phyloP scores from a whole-genome alignment of 192 early-diverging fungal genomes.

The Lunasporangiospora selenospora region DNA sequence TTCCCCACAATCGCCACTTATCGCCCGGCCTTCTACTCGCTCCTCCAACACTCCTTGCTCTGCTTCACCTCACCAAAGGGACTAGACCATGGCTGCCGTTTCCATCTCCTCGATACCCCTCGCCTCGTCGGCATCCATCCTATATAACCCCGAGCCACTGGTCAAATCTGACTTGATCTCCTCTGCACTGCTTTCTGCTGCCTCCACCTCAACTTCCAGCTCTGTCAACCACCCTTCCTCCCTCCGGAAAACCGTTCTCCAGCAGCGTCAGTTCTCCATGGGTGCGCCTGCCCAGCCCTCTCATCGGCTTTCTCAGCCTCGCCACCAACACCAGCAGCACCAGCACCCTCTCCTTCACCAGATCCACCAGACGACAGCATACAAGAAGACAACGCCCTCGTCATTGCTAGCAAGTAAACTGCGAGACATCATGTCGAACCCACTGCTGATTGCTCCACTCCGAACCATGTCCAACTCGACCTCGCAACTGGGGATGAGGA shows the following conservation, averaged over 20 bases:
- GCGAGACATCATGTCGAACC: slow-evolving; percentile 44
- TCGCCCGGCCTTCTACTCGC: no score
- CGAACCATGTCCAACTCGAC: no score
- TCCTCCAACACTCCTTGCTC: neutral
- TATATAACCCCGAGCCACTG: slow-evolving; percentile 36
- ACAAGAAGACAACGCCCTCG: slow-evolving; percentile 39
- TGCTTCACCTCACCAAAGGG: neutral
- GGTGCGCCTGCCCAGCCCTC: slow-evolving; percentile 8
- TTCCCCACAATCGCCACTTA: no score
- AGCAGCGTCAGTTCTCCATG: slow-evolving; percentile 27
- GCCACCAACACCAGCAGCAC: slow-evolving; percentile 23
- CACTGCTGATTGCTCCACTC: slow-evolving; percentile 31
- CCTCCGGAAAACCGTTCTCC: slow-evolving; percentile 19
- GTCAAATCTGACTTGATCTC: slow-evolving; percentile 43
- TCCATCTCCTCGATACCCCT: slow-evolving; percentile 29
- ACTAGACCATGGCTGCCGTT: slow-evolving; percentile 45
- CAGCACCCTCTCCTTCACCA: neutral
- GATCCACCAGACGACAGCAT: no score
- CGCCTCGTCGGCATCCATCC: no score
- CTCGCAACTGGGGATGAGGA: no score
- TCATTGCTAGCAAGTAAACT: slow-evolving; percentile 42
- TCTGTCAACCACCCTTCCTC: slow-evolving; percentile 1
- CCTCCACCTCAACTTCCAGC: neutral
- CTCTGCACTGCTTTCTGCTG: slow-evolving; percentile 3
- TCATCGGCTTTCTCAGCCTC: slow-evolving; percentile 5